Conservation (phyloP, 2,329 filamentous ascomycete species). For the Thielaviopsis punctulata region DNA sequence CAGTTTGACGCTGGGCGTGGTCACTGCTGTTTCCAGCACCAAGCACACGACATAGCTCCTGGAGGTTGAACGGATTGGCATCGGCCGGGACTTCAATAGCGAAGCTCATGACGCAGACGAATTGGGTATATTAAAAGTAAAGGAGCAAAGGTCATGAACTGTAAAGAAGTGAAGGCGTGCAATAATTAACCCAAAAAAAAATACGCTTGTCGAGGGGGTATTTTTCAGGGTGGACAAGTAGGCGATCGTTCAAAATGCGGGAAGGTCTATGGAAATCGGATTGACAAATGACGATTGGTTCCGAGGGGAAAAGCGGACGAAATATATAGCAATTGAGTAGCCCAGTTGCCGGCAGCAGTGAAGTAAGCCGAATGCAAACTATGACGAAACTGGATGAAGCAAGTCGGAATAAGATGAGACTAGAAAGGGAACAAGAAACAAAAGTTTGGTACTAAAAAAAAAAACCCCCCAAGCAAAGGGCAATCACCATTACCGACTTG, state of each 20-base stretch:
- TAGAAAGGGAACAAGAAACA: background rate
- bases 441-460: background rate
- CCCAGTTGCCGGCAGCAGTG: background rate
- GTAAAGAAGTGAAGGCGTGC: too few species aligned
- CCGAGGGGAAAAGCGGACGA: background rate
- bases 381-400: background rate
- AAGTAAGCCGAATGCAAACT: background rate
- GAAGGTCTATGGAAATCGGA: background rate
- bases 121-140: background rate
- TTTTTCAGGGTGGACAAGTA: background rate
- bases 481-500: too few species aligned
- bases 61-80: slow-evolving; percentile 50
- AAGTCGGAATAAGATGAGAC: too few species aligned
- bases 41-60: slow-evolving; percentile 47
- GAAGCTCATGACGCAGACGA: slow-evolving; percentile 39
- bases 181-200: background rate
- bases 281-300: background rate
- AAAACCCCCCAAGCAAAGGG: too few species aligned
- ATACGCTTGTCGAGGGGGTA: background rate
- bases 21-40: slow-evolving; percentile 45
- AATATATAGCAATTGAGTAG: background rate
- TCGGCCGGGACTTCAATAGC: slow-evolving; percentile 67
- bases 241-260: too few species aligned
- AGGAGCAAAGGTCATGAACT: background rate
- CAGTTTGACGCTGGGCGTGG: slow-evolving; percentile 45